Evolutionary conservation across 2,329 filamentous ascomycete species (phyloP).

Genomic region (Plectosphaerella cucumerina): DNA sequence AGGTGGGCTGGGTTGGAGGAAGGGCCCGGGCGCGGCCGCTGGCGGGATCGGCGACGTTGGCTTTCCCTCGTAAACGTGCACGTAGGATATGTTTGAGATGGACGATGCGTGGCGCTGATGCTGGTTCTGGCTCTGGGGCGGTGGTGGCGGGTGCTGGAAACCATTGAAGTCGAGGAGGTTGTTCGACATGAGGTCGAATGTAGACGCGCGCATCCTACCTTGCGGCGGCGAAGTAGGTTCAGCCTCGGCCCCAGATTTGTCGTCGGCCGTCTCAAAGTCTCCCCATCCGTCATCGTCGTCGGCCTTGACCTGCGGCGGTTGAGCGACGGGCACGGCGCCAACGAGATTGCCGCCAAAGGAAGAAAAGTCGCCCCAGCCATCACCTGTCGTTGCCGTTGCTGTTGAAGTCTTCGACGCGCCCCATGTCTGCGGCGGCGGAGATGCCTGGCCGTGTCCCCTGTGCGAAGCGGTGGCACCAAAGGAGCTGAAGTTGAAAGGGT

Average conservation of each 20-base stretch:
- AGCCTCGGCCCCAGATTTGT: too few species aligned
- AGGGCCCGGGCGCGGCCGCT: too few species aligned
- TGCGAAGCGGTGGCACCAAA: neutral
- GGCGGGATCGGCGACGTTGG: too few species aligned
- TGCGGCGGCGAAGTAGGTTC: neutral
- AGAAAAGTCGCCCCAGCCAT: conserved; percentile 17
- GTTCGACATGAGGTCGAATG: conserved; percentile 50
- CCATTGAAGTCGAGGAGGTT: conserved; percentile 37
- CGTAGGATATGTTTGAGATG: conserved; percentile 1
- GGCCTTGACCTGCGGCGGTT: conserved; percentile 15
- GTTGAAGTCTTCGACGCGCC: conserved; percentile 2
- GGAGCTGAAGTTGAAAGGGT: neutral
- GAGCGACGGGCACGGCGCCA: neutral
- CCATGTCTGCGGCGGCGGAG: conserved; percentile 5
- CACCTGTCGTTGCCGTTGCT: neutral
- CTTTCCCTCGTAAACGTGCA: too few species aligned
- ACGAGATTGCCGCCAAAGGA: conserved; percentile 10
- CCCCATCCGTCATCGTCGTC: conserved; percentile 64
- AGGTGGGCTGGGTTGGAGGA: too few species aligned
- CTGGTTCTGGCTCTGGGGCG: conserved; percentile 1
- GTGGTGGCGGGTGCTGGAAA: too few species aligned
- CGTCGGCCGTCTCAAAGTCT: conserved; percentile 58
- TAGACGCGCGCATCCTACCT: conserved; percentile 38
- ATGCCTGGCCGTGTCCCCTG: conserved; percentile 12
- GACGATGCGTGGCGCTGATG: conserved; percentile 4